Evolutionary conservation across 768 basidiomycete species (phyloP), one percentile per base, ranked within the genome.

Genomic region (Tubosaeta sp.): DNA sequence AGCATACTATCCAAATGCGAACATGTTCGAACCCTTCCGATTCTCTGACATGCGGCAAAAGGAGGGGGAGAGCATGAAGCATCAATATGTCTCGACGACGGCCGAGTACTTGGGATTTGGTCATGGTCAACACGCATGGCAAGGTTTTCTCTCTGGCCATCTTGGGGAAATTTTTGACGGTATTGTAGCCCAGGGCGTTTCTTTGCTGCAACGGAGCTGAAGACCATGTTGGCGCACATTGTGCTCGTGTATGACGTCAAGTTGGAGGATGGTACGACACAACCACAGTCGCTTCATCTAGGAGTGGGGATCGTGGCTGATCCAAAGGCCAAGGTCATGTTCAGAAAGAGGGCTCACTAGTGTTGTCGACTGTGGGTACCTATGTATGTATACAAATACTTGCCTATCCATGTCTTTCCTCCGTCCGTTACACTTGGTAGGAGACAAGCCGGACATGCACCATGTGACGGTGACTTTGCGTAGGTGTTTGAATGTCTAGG

Each of bases 191-290:
- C 46, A 1, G 49, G 46, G 11, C 68, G 78, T 17, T 78, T 79
- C 59, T 71, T 78, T 51, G 73, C 72, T 3, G 68, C 69, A n/a
- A 65, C 61, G 29, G 65, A 72, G 52, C 59, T 81, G 60, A 79
- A 80, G 43, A 80, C 5, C n/a, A n/a, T n/a, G n/a, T n/a, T n/a
- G n/a, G n/a, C n/a, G n/a, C n/a, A n/a, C n/a, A n/a, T n/a, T n/a
- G 54, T 80, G n/a, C 65, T 48, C 63, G 29, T 26, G 2, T 51
- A 53, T 22, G 52, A 58, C 22, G 14, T 58, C 43, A 58, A 54
- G 43, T 29, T 51, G 43, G 52, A 48, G 33, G 50, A 34, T 14
- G 25, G 17, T 14, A 44, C 22, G 26, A 22, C 32, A 1, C 42
- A 2, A 4, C 49, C 50, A 7, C 2, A 32, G 10, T 19, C 6